Percentiles rank a stretch among this genome's conserved stretches.
Conservation (phyloP, 768 basidiomycete species). For the Austroboletus eburneus region DNA sequence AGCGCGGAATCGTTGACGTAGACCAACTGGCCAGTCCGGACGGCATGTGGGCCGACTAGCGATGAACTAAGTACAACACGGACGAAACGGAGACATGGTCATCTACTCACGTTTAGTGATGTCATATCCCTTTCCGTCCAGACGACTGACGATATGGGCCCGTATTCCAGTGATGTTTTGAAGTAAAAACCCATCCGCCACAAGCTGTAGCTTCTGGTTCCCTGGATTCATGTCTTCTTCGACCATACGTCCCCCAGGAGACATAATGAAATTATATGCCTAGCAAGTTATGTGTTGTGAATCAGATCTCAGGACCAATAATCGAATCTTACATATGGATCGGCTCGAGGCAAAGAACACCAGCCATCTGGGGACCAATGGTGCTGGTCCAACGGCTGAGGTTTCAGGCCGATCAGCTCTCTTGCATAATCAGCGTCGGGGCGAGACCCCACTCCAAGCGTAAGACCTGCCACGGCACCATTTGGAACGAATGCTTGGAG, state of each 20-base stretch:
- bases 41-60: conserved; percentile 76
- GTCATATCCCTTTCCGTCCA: conserved; percentile 85
- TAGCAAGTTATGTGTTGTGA: conserved; percentile 26
- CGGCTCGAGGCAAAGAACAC: conserved; percentile 67
- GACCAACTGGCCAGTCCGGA: conserved; percentile 76
- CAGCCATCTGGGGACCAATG: conserved; percentile 69
- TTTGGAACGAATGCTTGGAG: conserved; percentile 30
- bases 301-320: conserved; percentile 2
- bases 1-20: conserved; percentile 69
- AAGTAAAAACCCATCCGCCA: conserved; percentile 68
- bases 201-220: conserved; percentile 55
- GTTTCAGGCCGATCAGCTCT: conserved; percentile 52
- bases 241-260: conserved; percentile 47
- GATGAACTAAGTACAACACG: conserved; percentile 6
- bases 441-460: conserved; percentile 66
- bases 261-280: conserved; percentile 82
- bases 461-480: conserved; percentile 43
- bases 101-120: conserved; percentile 66
- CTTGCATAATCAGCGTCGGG: conserved; percentile 80
- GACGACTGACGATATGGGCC: conserved; percentile 68
- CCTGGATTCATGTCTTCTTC: conserved; percentile 71
- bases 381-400: conserved; percentile 46
- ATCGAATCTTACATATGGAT: conserved; percentile 56
- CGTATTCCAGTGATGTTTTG: conserved; percentile 77
- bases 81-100: background rate